Evolutionary conservation across 768 basidiomycete species (phyloP), one percentile per base, ranked within the genome.

Genomic region (Calocera viscosa): DNA sequence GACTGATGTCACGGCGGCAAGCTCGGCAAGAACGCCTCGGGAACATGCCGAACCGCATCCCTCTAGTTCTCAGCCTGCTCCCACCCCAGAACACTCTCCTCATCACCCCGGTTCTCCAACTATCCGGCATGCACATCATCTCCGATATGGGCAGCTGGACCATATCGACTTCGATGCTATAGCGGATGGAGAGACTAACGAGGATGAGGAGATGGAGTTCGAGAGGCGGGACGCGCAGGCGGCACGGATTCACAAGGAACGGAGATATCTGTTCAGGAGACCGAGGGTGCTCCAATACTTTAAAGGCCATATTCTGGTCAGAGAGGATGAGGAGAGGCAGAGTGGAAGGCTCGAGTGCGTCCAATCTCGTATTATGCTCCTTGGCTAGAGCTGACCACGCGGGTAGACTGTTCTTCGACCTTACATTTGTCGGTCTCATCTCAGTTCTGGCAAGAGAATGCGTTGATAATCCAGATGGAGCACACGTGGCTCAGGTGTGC

Each of bases 321-420:
- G 70, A 38, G 74, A 75, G 33, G 74, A 76, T 63, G 73, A 75
- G 69, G 71, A 70, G 69, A 74, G 53, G 5, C 53, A 60, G 30
- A 60, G 53, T 30, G 53, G 53, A 32, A 60, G 53, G 16, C 65
- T 34, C n/a, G 32, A 49, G 65, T 43, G 24, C 40, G 38, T 39
- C n/a, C 33, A 11, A 11, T 28, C 30, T 10, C 17, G 11, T 60
- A 24, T 24, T 24, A 8, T 32, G 30, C n/a, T 11, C 22, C 8
- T 60, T 30, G n/a, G n/a, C n/a, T n/a, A n/a, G 35, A 38, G 35
- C 35, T 38, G 35, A 38, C 14, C 5, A 5, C 35, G 5, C 35
- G 35, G 39, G 14, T 49, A 66, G 65, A 43, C 43, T 66, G 28
- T 66, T 66, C 65, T 66, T 66, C 41, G 65, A 66, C 33, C 65